Percentiles rank a stretch among this genome's conserved stretches.
Conservation (phyloP, 2,329 filamentous ascomycete genomes). For the Xylariaceae sp. region DNA sequence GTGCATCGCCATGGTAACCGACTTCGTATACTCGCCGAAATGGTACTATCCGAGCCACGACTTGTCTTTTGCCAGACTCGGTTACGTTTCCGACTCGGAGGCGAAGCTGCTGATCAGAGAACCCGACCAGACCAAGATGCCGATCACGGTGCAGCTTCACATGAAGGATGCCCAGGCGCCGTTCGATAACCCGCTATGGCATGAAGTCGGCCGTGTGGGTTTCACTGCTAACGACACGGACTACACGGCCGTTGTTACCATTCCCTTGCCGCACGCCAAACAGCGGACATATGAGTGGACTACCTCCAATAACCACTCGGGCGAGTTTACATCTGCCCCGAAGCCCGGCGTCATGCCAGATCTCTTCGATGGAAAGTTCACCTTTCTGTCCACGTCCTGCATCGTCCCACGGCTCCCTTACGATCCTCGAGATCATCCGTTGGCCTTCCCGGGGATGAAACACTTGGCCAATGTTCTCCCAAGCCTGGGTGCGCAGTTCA, state of each 20-base stretch:
- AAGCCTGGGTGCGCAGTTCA: slow-evolving; percentile 67
- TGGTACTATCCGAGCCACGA: slow-evolving; percentile 65
- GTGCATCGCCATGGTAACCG: slow-evolving; percentile 64
- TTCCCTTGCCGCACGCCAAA: slow-evolving; percentile 59
- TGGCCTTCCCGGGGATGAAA: slow-evolving; percentile 75
- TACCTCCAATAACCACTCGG: slow-evolving; percentile 80
- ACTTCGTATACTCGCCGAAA: slow-evolving; percentile 71
- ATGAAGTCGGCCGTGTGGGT: slow-evolving; percentile 57
- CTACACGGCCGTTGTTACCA: slow-evolving; percentile 66
- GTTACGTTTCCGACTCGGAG: slow-evolving; percentile 75
- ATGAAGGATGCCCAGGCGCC: slow-evolving; percentile 46
- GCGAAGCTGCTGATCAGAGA: slow-evolving; percentile 83
- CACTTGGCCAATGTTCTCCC: slow-evolving; percentile 70
- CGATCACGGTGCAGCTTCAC: slow-evolving; percentile 65
- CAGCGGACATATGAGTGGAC: slow-evolving; percentile 77
- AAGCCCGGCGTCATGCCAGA: slow-evolving; percentile 57
- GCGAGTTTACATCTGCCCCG: slow-evolving; percentile 75
- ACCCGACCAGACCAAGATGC: slow-evolving; percentile 68
- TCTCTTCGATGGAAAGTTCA: slow-evolving; percentile 65
- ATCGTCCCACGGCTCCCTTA: slow-evolving; percentile 91
- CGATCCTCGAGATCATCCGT: slow-evolving; percentile 71
- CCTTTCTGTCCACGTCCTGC: slow-evolving; percentile 88
- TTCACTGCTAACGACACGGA: slow-evolving; percentile 72
- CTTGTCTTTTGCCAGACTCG: slow-evolving; percentile 79
- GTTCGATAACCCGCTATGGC: slow-evolving; percentile 58